These are phyloP conservation scores for Serendipita vermifera DNA, from an alignment of 768 basidiomycete species.

Conservation along the genomic window DNA sequence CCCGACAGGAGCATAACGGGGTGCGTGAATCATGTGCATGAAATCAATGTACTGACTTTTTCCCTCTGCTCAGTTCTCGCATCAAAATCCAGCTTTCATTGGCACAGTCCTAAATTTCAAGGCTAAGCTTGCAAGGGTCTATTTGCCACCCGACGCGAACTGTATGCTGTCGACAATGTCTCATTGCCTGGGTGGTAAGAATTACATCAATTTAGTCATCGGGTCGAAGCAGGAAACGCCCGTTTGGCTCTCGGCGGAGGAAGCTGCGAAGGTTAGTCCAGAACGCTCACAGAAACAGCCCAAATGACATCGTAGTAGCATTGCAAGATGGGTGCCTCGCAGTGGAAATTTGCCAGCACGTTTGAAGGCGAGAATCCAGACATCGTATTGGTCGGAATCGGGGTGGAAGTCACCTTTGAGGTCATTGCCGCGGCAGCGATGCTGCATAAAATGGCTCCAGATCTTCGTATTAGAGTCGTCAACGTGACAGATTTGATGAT, in stretches of 20 bases:
- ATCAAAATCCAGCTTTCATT: conserved; percentile 79
- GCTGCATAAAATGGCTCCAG: conserved; percentile 53
- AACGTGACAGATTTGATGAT: conserved; percentile 88
- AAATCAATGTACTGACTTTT: background rate
- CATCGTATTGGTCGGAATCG: conserved; percentile 70
- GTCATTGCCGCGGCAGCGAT: conserved; percentile 76
- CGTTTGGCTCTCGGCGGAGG: conserved; percentile 65
- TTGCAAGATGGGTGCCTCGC: conserved; percentile 74
- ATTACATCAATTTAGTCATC: conserved; percentile 80
- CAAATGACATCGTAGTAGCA: conserved; percentile 33
- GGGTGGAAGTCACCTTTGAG: conserved; percentile 80
- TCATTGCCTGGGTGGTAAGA: conserved; percentile 72
- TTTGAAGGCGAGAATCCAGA: conserved; percentile 62
- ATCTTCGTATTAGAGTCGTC: conserved; percentile 70
- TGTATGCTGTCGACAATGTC: conserved; percentile 71
- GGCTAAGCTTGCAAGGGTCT: conserved; percentile 55
- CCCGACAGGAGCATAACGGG: conserved; percentile 50
- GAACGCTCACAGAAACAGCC: conserved; percentile 10
- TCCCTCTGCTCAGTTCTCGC: conserved; percentile 52
- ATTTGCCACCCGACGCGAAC: conserved; percentile 84
- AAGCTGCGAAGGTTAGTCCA: conserved; percentile 44
- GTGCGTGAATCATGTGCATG: conserved; percentile 8
- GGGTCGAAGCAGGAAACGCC: conserved; percentile 76
- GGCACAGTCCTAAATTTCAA: conserved; percentile 76
- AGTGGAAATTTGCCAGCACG: conserved; percentile 73